Base-by-base conservation (phyloP, 2,329 filamentous ascomycete genomes). In the Didymella exigua region DNA sequence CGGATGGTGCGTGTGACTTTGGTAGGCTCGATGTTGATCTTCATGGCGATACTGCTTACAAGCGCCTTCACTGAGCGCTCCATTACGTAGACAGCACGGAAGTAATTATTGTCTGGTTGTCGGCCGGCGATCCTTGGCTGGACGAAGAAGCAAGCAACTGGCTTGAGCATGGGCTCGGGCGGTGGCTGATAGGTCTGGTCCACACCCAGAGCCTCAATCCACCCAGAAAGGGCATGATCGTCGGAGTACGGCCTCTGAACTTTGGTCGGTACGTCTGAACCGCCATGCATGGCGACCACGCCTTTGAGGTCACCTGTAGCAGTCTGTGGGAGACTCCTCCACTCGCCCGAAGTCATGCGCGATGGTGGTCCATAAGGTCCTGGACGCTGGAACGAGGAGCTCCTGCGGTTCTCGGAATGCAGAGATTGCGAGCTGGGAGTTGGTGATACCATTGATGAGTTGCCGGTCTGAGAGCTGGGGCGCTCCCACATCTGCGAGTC, bases 141-240 rank as follows among this genome's bases (percentile, higher is more conserved):
- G 19, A 97, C 78, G 70, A 96, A 98, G 74, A 98, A 92, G 77
- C 93, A 97, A 44, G 93, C 93, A 36, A 96, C 86, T 73, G 86
- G 85, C 73, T 91, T 96, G 18, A 86, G 79, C 8, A 82, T 78
- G 53, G 84, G 85, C 66, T 96, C 90, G 0, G 83, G 78, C 0
- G 93, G 93, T 38, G 95, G 89, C 54, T 88, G 86, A 71, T 98
- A 99, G 2, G 83, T 84, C 14, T 87, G 80, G 71, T 98, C 95
- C n/a, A 98, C 91, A 27, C 91, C 95, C 7, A 96, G 77, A 1
- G 92, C 91, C 71, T 97, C 92, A 59, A 98, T 95, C 87, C 89
- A 96, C 5, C 90, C 89, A 56, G 86, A 89, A 24, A 92, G 78
- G 21, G 83, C 85, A 9, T 88, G 88, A 30, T 84, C 78, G 19